phyloP scores from a whole-genome alignment of 345 rosid species.

The Rhodamnia argentea region DNA sequence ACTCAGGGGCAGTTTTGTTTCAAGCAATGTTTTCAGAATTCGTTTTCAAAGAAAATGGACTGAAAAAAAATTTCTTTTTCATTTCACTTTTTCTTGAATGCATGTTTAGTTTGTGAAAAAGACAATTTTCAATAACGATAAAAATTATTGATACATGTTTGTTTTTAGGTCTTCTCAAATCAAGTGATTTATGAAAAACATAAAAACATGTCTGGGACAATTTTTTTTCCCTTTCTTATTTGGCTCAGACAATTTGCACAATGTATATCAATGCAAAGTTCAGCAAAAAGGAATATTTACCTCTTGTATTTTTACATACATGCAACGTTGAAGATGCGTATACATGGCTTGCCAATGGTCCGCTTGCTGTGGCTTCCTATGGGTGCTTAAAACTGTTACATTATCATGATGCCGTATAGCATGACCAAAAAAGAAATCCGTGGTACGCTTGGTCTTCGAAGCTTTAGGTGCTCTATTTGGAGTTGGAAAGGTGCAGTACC shows the following conservation, averaged over 20 bases:
- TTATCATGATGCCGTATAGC: not conserved
- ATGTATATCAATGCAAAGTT: not conserved
- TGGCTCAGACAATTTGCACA: not conserved
- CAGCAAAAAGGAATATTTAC: not conserved
- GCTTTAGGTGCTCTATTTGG: not conserved
- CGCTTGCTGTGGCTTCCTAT: not conserved
- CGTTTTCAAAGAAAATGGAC: not conserved
- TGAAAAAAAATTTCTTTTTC: not conserved
- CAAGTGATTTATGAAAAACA: not conserved
- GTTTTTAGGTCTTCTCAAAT: not conserved
- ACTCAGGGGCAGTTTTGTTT: not conserved
- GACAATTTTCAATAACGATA: not conserved
- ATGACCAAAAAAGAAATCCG: not conserved
- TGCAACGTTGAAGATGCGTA: not conserved
- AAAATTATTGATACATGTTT: not conserved
- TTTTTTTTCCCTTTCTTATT: not conserved
- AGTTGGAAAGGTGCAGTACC: not conserved
- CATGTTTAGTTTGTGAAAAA: not conserved
- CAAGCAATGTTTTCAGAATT: not conserved
- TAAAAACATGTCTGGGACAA: not conserved
- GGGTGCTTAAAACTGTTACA: not conserved
- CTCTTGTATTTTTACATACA: not conserved
- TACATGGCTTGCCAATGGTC: not conserved
- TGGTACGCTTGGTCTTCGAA: not conserved
- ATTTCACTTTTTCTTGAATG: not conserved